Evolutionary conservation across 2,329 filamentous ascomycete genomes (phyloP).

Genomic region (Arthroderma sp.): DNA sequence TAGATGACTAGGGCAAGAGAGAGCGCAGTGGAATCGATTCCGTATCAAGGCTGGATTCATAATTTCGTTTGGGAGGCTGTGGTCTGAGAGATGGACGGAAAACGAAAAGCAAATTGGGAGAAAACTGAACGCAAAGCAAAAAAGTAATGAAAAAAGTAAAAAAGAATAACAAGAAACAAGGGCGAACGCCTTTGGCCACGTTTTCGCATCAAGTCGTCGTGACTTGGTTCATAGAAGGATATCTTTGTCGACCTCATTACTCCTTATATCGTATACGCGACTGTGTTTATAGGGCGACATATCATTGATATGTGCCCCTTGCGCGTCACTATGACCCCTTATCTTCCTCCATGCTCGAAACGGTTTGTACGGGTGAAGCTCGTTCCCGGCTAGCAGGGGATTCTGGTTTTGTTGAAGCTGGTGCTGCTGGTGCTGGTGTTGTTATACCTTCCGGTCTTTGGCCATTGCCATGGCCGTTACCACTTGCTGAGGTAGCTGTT

Average conservation of each 20-base stretch:
- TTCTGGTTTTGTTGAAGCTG: neutral
- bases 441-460: slow-evolving; percentile 2
- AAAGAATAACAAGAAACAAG: neutral
- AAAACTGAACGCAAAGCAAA: neutral
- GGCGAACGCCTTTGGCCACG: neutral
- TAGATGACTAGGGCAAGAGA: neutral
- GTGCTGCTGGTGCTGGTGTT: neutral
- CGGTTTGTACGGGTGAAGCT: neutral
- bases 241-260: neutral
- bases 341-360: neutral
- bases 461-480: slow-evolving; percentile 10
- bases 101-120: neutral
- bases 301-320: neutral
- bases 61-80: neutral
- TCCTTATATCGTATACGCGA: slow-evolving; percentile 3
- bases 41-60: neutral
- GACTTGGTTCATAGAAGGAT: neutral
- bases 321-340: neutral
- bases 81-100: neutral
- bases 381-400: neutral
- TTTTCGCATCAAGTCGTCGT: slow-evolving; percentile 1
- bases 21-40: neutral
- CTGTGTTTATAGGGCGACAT: neutral
- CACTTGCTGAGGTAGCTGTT: slow-evolving; percentile 9
- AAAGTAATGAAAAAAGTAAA: neutral